Percentiles rank a stretch among this genome's conserved stretches.
Evolutionary conservation across 257 asterid genomes (phyloP).

Genomic region (Voacanga thouarsii): DNA sequence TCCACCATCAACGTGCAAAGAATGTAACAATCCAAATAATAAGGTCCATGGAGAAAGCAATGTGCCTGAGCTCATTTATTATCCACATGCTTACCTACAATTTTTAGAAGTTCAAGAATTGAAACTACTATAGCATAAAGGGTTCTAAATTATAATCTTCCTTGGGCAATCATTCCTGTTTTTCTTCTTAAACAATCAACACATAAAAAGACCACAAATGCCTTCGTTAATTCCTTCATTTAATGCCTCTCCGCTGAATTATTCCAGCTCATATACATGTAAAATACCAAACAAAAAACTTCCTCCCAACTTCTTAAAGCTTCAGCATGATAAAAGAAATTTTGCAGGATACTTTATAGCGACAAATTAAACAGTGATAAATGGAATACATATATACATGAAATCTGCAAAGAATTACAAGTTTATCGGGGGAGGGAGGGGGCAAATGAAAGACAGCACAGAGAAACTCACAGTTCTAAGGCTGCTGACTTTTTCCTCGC

Average conservation of each 20-base stretch:
- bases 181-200: background rate
- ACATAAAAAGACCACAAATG: background rate
- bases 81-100: background rate
- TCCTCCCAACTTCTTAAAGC: background rate
- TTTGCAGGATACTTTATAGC: background rate
- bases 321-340: background rate
- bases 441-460: background rate
- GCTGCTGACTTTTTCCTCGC: conserved; percentile 99
- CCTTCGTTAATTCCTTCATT: background rate
- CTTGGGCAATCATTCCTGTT: background rate
- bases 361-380: background rate
- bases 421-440: background rate
- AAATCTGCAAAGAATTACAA: background rate
- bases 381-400: background rate
- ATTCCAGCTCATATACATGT: background rate
- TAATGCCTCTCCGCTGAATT: background rate
- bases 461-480: conserved; percentile 76
- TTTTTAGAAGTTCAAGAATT: background rate
- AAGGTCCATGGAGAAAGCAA: background rate
- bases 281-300: background rate
- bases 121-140: background rate
- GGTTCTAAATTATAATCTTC: background rate
- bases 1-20: background rate
- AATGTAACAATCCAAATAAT: background rate
- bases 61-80: background rate